Base-by-base conservation (phyloP, 1,284 basidiomycete species). In the Erythrobasidium hasegawianum region DNA sequence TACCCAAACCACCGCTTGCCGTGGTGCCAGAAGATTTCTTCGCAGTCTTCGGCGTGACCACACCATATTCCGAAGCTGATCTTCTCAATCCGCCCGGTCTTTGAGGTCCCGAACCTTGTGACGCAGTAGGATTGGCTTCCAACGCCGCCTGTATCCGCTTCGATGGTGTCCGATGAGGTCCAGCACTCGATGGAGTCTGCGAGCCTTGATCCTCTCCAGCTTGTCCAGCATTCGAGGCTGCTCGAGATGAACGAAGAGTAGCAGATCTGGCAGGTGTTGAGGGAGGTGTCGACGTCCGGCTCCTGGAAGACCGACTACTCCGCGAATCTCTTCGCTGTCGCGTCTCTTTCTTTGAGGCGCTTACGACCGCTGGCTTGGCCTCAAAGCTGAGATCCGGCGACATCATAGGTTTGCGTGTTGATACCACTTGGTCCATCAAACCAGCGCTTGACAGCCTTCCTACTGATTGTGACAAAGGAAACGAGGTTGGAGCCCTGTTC, bases 381-480 rank as follows among this genome's bases (percentile, higher is more conserved):
- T 33, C 38, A 1, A 49, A 39, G n/a, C n/a, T n/a, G n/a, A 47
- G 5, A 24, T 41, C 39, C 14, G 59, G 59, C 20, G 59, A 62
- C 39, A 26, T 39, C 7, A 57, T 4, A 10, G 33, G 41, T 33
- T 40, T 52, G 2, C 54, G 52, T 14, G 53, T 33, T 8, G 52
- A 43, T n/a, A 64, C 53, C 18, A 64, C 56, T 27, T 55, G 54
- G 43, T 64, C 61, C 53, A 64, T 43, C 20, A 64, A 29, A 5
- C 61, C 61, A 18, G 61, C 61, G 39, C 54, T 64, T 18, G 61
- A 64, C 54, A 64, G 53, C 22, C 61, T 33, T 18, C 61, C 61
- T 13, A 47, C 38, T 1, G 52, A 47, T 14, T 47, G 43, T 5
- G 43, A 47, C n/a, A 47, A 14, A n/a, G 43, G 22, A n/a, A 47